Base-by-base conservation (phyloP, 306 rosid species). In the Spatholobus suberectus region DNA sequence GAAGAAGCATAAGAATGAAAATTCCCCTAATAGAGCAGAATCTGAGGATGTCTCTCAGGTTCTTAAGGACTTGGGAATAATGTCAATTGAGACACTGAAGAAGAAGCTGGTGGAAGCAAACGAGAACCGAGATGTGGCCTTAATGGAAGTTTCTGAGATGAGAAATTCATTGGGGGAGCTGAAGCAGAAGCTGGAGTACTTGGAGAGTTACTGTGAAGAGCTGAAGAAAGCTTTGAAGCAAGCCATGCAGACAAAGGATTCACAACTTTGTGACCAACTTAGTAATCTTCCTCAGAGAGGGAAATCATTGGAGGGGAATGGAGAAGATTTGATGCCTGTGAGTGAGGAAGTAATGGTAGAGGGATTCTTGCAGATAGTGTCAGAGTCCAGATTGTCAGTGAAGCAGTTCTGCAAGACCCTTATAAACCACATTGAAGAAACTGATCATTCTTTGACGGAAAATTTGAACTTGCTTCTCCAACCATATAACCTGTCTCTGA, bases 371-470 rank as follows among this genome's bases (percentile, higher is more conserved):
- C 97, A 94, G 89, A 88, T 91, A 29, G 99, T 94, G 29, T 96
- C 99, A 20, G 98, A 96, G 88, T 91, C 99, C n/a, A 90, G 99
- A 80, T 84, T 90, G 68, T 94, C 99, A 2, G 98, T 89, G 8
- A 94, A 87, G 81, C 99, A 96, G 47, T 96, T 94, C 87, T 92
- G 99, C 81, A 93, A 91, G 85, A 88, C 84, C 27, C 92, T 96
- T 80, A 91, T 94, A 9, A 86, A 84, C 77, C 92, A 90, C 49
- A 91, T 92, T 58, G 97, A 94, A 78, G 94, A 89, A 80, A 88
- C 85, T 12, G 99, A 96, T 84, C 82, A 70, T 23, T 71, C 87
- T 47, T 82, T 96, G 38, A 85, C 89, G 76, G 90, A 93, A 20
- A 93, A 91, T 52, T 85, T 96, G 82, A 93, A 96, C 81, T 21